Evolutionary conservation across 1,139 yeast genomes (phyloP).

Genomic region (Lodderomyces margitis): DNA sequence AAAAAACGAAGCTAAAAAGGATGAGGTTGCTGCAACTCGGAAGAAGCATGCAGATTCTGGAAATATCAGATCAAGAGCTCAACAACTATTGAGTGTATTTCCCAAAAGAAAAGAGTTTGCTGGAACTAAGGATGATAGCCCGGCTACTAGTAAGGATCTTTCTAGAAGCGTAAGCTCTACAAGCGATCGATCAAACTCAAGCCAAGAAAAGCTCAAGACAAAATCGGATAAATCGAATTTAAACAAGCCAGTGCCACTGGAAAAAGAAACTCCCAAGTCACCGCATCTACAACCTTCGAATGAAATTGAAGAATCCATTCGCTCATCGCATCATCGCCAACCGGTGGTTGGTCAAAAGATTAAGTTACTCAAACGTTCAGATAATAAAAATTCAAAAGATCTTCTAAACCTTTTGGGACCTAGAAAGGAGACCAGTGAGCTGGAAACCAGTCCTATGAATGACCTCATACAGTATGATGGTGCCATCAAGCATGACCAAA

Average conservation of each 20-base stretch:
- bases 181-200: neutral
- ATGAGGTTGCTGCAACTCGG: slow-evolving; percentile 6
- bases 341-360: slow-evolving; percentile 27
- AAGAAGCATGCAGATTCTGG: slow-evolving; percentile 21
- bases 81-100: slow-evolving; percentile 38
- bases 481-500: neutral
- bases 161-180: neutral
- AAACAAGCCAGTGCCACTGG: slow-evolving; percentile 1
- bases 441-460: neutral
- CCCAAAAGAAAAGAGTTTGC: slow-evolving; percentile 17
- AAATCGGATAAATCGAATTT: slow-evolving; percentile 4
- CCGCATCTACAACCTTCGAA: slow-evolving; percentile 16
- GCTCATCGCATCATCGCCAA: slow-evolving; percentile 9
- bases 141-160: neutral
- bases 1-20: slow-evolving; percentile 21
- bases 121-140: neutral
- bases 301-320: slow-evolving; percentile 24
- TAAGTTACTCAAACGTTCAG: slow-evolving; percentile 31
- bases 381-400: slow-evolving; percentile 14
- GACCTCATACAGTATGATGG: neutral
- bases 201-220: slow-evolving; percentile 2
- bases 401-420: slow-evolving; percentile 15
- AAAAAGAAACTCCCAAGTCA: neutral
- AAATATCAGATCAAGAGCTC: slow-evolving; percentile 37
- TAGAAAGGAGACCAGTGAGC: slow-evolving; percentile 5